Evolutionary conservation across 768 basidiomycete species (phyloP), one percentile per base, ranked within the genome.

Genomic region (Pluteus cervinus): DNA sequence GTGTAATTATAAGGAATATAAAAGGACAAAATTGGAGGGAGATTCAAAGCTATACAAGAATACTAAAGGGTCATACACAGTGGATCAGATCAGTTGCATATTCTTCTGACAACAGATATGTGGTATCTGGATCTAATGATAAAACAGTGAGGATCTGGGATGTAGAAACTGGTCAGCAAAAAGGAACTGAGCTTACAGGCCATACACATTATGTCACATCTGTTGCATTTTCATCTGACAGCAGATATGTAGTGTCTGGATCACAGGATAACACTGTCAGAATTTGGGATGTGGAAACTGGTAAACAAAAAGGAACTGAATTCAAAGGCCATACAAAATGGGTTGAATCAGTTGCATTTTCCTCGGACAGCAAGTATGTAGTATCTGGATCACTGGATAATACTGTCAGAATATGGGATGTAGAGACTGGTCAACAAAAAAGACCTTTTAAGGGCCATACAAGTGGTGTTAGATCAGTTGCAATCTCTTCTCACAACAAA

Each of bases 351-450:
- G 49, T 50, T 20, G 33, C 49, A 7, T 49, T 49, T 23, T 51
- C 49, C 7, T 42, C 43, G 6, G 50, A 55, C 37, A 49, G 44
- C 2, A 7, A 11, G 18, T 52, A 50, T 18, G 42, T 65, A 16
- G 61, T 53, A 3, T 66, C 66, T 20, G 60, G 60, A n/a, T 66
- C 66, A 17, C 36, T 48, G 28, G 66, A 66, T 36, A 47, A 56
- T 5, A 61, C 53, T 16, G 48, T 65, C 16, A 43, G 58, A 17
- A 42, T 66, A n/a, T 67, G 65, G 64, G 56, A 65, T 48, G 25
- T 24, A 11, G 11, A 14, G 3, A 40, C 39, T 4, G 35, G 39
- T n/a, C n/a, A n/a, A n/a, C n/a, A n/a, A n/a, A n/a, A n/a, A n/a
- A n/a, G n/a, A n/a, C n/a, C n/a, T n/a, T n/a, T n/a, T n/a, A n/a